Conservation (phyloP, 2,329 filamentous ascomycete species). For the Sporothrix humicola region DNA sequence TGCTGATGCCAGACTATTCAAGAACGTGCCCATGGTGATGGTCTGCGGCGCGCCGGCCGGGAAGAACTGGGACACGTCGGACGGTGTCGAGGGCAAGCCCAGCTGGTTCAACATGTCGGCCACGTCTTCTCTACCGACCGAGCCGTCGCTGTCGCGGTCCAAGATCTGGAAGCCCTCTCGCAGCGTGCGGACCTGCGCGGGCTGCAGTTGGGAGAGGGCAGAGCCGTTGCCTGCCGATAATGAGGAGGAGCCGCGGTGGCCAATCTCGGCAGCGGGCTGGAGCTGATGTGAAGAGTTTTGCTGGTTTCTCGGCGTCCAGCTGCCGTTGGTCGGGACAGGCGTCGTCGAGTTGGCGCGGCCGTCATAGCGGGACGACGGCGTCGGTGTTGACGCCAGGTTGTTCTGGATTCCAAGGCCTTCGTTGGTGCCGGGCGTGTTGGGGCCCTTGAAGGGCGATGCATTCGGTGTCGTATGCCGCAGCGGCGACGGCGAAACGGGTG, state of each 20-base stretch:
- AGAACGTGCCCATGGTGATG: conserved; percentile 82
- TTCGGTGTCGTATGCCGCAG: conserved; percentile 69
- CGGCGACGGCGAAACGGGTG: conserved; percentile 68
- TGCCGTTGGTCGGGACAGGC: conserved; percentile 49
- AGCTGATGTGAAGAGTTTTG: conserved; percentile 35
- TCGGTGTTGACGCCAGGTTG: conserved; percentile 9
- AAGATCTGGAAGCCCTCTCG: conserved; percentile 93
- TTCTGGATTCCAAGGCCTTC: not conserved
- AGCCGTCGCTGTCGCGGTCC: conserved; percentile 85
- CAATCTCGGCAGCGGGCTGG: conserved; percentile 48
- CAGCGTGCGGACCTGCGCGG: conserved; percentile 82
- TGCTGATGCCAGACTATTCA: conserved; percentile 78
- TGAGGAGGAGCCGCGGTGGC: conserved; percentile 44
- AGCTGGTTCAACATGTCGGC: conserved; percentile 86
- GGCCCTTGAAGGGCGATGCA: conserved; percentile 61
- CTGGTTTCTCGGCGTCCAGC: conserved; percentile 48
- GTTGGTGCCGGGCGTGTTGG: conserved; percentile 45
- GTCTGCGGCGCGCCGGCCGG: conserved; percentile 72
- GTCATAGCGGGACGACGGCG: conserved; percentile 47
- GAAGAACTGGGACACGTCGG: conserved; percentile 82
- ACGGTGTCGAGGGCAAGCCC: conserved; percentile 74
- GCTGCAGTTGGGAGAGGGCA: conserved; percentile 74
- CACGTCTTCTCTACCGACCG: conserved; percentile 81
- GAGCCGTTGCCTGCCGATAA: conserved; percentile 49
- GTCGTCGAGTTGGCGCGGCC: conserved; percentile 48